Evolutionary conservation across 495 filamentous ascomycete species (phyloP).

Genomic region (Astrocystis sublimbata): DNA sequence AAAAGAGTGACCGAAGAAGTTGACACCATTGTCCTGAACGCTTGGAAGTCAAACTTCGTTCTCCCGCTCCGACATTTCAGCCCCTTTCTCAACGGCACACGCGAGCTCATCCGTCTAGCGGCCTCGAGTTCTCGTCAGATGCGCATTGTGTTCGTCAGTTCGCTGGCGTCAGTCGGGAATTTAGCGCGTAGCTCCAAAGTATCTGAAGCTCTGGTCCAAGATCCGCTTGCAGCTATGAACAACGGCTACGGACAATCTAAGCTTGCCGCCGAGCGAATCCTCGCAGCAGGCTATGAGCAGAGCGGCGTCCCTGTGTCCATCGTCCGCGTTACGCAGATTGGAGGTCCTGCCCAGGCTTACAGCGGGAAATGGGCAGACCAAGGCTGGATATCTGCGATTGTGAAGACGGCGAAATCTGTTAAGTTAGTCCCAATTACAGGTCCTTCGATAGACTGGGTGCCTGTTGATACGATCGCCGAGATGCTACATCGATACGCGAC

Average conservation of each 20-base stretch:
- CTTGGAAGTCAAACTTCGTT: conserved; percentile 45
- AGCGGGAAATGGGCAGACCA: conserved; percentile 23
- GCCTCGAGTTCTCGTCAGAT: too few species aligned
- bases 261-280: conserved; percentile 24
- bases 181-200: too few species aligned
- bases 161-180: conserved; percentile 13
- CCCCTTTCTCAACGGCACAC: conserved; percentile 19
- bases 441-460: conserved; percentile 26
- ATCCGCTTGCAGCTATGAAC: conserved; percentile 18
- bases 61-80: conserved; percentile 34
- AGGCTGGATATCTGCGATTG: conserved; percentile 26
- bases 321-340: conserved; percentile 27
- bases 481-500: not conserved
- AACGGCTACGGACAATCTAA: conserved; percentile 33
- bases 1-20: conserved; percentile 23
- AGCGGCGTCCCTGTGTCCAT: conserved; percentile 17
- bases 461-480: conserved; percentile 21
- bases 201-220: not conserved
- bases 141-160: conserved; percentile 22
- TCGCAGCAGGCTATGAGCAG: conserved; percentile 8
- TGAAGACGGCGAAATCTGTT: conserved; percentile 16
- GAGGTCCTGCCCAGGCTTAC: conserved; percentile 19
- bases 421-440: conserved; percentile 14
- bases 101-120: conserved; percentile 24
- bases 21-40: conserved; percentile 38